Conservation (phyloP, 2,329 filamentous ascomycete genomes). For the Colletotrichum cuscutae region DNA sequence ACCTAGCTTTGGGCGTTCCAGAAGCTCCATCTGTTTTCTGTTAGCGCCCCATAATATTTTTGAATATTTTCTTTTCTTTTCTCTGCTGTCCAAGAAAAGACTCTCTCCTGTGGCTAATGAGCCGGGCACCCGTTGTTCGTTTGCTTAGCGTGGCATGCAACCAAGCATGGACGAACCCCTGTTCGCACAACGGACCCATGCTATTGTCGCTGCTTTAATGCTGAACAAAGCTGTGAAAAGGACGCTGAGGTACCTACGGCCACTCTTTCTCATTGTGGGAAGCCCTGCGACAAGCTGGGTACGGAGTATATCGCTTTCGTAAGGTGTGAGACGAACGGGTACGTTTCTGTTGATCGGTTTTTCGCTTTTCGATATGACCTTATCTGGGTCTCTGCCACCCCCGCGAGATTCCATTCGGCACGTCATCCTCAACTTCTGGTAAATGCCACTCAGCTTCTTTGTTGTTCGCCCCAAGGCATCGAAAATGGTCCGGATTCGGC, state of each 20-base stretch:
- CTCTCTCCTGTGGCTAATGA: conserved; percentile 1
- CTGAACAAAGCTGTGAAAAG: not conserved
- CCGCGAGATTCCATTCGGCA: not conserved
- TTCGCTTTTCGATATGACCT: not conserved
- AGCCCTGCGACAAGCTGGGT: conserved; percentile 8
- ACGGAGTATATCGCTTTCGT: not conserved
- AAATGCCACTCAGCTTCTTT: not conserved
- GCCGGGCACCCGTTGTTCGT: conserved; percentile 12
- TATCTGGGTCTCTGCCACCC: not conserved
- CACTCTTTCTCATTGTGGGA: conserved; percentile 2
- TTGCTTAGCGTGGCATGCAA: conserved; percentile 2
- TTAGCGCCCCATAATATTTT: conserved; percentile 6
- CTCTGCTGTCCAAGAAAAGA: not conserved
- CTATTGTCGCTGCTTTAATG: conserved; percentile 18
- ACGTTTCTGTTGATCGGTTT: conserved; percentile 1
- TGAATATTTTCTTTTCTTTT: not conserved
- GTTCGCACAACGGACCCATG: conserved; percentile 8
- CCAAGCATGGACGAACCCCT: conserved; percentile 11
- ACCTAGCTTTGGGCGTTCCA: not conserved
- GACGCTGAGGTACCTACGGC: no score
- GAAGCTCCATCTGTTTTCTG: conserved; percentile 3
- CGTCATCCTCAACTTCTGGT: not conserved
- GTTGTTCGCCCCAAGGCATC: not conserved
- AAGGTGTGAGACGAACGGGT: not conserved
- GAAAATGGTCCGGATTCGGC: not conserved